Conservation (phyloP, 495 filamentous ascomycete species). For the Daldinia loculata region DNA sequence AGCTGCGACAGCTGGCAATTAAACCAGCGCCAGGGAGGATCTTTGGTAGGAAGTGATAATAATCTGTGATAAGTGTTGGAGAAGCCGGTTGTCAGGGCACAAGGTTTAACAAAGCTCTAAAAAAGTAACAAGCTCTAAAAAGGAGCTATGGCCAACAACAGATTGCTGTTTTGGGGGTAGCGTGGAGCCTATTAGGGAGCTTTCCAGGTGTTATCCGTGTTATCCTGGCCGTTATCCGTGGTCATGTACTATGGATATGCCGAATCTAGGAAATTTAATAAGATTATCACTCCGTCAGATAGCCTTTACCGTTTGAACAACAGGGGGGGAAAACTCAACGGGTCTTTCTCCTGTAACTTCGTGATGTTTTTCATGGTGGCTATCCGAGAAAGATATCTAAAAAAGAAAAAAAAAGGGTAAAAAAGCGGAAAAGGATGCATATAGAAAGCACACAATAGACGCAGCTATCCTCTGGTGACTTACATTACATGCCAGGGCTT, state of each 20-base stretch:
- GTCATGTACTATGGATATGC: conserved; percentile 15
- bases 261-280: conserved; percentile 20
- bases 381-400: conserved; percentile 1
- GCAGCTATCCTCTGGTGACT: conserved; percentile 21
- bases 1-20: conserved; percentile 20
- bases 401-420: neutral
- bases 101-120: conserved; percentile 23
- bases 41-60: neutral
- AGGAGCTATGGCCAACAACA: conserved; percentile 47
- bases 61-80: conserved; percentile 7
- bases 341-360: conserved; percentile 21
- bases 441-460: conserved; percentile 36
- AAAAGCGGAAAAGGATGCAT: conserved; percentile 26
- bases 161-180: conserved; percentile 41
- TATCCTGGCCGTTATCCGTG: neutral
- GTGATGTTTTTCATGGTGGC: conserved; percentile 41
- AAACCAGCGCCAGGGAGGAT: conserved; percentile 5
- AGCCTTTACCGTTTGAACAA: conserved; percentile 33
- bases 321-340: conserved; percentile 18
- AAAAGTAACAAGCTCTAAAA: neutral
- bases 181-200: conserved; percentile 20
- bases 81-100: conserved; percentile 37
- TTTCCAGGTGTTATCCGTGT: neutral
- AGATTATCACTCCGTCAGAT: conserved; percentile 12
- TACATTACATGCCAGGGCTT: conserved; percentile 32